Conservation (phyloP, 306 rosid genomes). For the Malus asiatica region DNA sequence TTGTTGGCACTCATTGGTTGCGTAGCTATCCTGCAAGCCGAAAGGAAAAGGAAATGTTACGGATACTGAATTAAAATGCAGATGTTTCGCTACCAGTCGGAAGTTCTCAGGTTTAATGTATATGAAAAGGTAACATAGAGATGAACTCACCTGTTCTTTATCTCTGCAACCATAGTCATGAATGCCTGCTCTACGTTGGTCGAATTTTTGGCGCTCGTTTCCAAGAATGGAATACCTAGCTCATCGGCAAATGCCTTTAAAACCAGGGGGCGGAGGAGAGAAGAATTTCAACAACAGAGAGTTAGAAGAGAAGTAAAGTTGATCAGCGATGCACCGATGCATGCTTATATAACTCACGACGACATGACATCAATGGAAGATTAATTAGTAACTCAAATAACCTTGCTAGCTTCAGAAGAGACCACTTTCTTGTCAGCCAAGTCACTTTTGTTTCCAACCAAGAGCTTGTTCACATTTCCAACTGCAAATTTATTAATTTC, state of each 20-base stretch:
- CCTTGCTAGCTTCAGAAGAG: conserved; percentile 69
- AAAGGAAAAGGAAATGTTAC: not conserved
- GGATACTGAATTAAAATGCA: not conserved
- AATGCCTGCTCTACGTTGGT: conserved; percentile 73
- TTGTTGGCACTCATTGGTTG: conserved; percentile 49
- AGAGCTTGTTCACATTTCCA: conserved; percentile 68
- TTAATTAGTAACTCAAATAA: conserved; percentile 6
- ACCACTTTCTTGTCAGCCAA: conserved; percentile 66
- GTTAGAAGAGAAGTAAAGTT: not conserved
- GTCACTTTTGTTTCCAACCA: conserved; percentile 68
- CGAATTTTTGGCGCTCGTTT: conserved; percentile 73
- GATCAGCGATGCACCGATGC: not conserved
- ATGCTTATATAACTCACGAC: not conserved
- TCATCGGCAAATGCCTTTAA: conserved; percentile 73
- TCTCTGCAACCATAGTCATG: conserved; percentile 80
- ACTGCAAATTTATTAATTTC: conserved; percentile 76
- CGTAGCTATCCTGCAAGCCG: conserved; percentile 54
- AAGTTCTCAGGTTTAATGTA: too few species aligned
- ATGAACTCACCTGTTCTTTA: conserved; percentile 48
- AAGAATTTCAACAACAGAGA: not conserved
- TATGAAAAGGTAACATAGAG: not conserved
- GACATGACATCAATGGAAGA: not conserved
- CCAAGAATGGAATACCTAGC: conserved; percentile 76
- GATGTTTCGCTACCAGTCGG: not conserved
- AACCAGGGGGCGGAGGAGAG: not conserved